phyloP scores from a whole-genome alignment of 805 yeast genomes.

The Wickerhamiella parazyma region DNA sequence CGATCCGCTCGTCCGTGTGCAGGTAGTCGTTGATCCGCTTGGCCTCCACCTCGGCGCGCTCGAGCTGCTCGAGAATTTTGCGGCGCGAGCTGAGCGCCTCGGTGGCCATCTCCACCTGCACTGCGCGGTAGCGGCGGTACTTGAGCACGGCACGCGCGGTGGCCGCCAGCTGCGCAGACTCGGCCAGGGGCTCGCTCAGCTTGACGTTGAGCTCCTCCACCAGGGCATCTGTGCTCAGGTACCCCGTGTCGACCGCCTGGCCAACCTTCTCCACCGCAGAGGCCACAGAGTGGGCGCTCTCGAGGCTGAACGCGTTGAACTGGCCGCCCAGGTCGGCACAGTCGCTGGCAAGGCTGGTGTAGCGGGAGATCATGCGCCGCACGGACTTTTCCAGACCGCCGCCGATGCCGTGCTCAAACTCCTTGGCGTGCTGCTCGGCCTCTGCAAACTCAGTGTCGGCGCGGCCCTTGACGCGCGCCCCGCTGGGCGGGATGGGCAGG shows the following conservation, averaged over 20 bases:
- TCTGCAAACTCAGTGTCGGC: conserved; percentile 26
- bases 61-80: conserved; percentile 27
- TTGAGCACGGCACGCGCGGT: conserved; percentile 45
- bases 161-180: conserved; percentile 51
- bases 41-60: conserved; percentile 33
- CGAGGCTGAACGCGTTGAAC: conserved; percentile 47
- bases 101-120: conserved; percentile 36
- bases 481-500: conserved; percentile 45
- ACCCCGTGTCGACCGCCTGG: conserved; percentile 60
- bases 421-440: conserved; percentile 33
- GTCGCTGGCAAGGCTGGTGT: conserved; percentile 46
- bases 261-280: conserved; percentile 68
- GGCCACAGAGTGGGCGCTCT: conserved; percentile 32
- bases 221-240: conserved; percentile 38
- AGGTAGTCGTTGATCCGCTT: conserved; percentile 29
- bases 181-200: conserved; percentile 56
- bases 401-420: conserved; percentile 33
- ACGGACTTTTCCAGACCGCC: conserved; percentile 43
- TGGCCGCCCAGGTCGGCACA: conserved; percentile 67
- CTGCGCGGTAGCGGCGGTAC: conserved; percentile 44
- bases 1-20: conserved; percentile 21
- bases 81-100: conserved; percentile 29
- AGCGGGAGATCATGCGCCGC: conserved; percentile 40
- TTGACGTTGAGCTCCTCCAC: conserved; percentile 41
- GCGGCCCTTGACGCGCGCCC: conserved; percentile 28